These are phyloP conservation scores for Podaxis rugospora DNA, from an alignment of 768 basidiomycete species.

Conservation along the genomic window DNA sequence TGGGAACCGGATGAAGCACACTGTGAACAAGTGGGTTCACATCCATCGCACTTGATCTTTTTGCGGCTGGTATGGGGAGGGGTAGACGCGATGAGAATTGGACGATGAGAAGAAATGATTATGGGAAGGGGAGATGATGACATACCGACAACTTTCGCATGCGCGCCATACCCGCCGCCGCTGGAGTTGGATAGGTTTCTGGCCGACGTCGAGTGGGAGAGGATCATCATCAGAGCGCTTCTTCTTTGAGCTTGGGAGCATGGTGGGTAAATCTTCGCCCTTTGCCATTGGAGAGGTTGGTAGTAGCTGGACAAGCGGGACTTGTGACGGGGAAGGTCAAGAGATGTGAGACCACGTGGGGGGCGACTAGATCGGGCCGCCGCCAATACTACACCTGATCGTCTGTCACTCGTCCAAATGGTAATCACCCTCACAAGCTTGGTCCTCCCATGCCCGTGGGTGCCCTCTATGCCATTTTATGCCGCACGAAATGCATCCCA, in stretches of 20 bases:
- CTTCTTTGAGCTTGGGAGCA: conserved; percentile 67
- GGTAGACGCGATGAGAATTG: conserved; percentile 10
- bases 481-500: neutral
- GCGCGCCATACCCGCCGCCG: conserved; percentile 82
- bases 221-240: conserved; percentile 65
- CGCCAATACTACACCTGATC: neutral
- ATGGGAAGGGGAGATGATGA: conserved; percentile 16
- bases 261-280: conserved; percentile 42
- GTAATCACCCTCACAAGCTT: conserved; percentile 3
- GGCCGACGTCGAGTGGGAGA: conserved; percentile 48
- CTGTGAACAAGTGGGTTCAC: conserved; percentile 82
- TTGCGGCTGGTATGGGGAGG: conserved; percentile 54
- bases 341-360: conserved; percentile 21
- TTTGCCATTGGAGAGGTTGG: conserved; percentile 37
- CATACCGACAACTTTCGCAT: conserved; percentile 84
- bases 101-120: conserved; percentile 16
- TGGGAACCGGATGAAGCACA: conserved; percentile 69
- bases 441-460: neutral
- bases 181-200: conserved; percentile 75
- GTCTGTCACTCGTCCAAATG: neutral
- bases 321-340: conserved; percentile 24
- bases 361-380: conserved; percentile 20
- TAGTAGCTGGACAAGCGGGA: conserved; percentile 18
- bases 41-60: conserved; percentile 92
- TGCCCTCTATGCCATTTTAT: too few relatives aligned